Conservation (phyloP, 352 stramenopile species). For the Phytophthora pisi region DNA sequence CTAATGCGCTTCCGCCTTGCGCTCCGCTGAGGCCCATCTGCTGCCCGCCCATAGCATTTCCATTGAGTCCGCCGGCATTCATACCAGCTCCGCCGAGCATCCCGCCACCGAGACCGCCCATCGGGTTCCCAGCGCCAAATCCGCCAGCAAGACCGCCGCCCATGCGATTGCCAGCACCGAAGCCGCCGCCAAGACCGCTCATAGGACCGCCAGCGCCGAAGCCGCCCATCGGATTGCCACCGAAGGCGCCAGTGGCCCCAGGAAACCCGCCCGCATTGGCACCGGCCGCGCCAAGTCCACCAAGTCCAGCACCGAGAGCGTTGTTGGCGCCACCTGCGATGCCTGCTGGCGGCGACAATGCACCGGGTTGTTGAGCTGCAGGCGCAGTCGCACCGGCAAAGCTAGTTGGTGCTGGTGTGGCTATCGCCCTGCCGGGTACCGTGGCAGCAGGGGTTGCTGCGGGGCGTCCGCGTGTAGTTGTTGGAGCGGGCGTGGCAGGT, state of each 20-base stretch:
- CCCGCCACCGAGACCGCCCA: conserved; percentile 6
- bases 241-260: neutral
- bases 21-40: conserved; percentile 15
- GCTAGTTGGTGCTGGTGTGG: conserved; percentile 29
- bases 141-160: neutral
- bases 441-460: conserved; percentile 25
- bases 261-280: conserved; percentile 4
- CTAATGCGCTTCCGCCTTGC: conserved; percentile 12
- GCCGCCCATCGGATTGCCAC: neutral
- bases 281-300: neutral
- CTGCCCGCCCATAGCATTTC: conserved; percentile 1
- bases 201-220: conserved; percentile 8
- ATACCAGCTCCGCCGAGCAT: conserved; percentile 10
- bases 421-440: conserved; percentile 4
- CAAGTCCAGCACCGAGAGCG: neutral
- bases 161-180: conserved; percentile 16
- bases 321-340: conserved; percentile 5
- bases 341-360: neutral
- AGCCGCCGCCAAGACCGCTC: conserved; percentile 5
- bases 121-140: conserved; percentile 1
- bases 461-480: conserved; percentile 17
- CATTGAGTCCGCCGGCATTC: conserved; percentile 4
- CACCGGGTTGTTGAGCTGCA: conserved; percentile 6
- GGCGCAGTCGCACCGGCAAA: neutral
- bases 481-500: conserved; percentile 15